A percentile compares a stretch with the other conserved stretches of the same genome.
phyloP scores from a whole-genome alignment of 2,329 filamentous ascomycete species.

The Calycina herbarum region DNA sequence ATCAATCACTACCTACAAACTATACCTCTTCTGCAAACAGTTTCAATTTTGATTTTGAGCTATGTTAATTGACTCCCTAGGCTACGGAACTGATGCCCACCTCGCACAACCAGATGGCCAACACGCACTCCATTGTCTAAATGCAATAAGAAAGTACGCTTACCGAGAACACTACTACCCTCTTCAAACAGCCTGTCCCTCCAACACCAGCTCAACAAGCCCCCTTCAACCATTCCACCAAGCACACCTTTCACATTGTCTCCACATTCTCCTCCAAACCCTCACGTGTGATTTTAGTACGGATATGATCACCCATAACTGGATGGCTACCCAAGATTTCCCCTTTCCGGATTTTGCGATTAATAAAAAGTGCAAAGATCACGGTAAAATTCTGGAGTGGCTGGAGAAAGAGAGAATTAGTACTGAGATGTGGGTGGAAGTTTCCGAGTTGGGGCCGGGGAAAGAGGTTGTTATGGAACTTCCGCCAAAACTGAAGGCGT shows the following conservation, averaged over 20 bases:
- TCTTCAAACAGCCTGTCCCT: neutral
- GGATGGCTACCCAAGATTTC: slow-evolving; percentile 35
- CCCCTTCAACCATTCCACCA: slow-evolving; percentile 12
- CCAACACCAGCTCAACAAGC: neutral
- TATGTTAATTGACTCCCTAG: neutral
- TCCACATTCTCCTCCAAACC: slow-evolving; percentile 18
- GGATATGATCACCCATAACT: slow-evolving; percentile 38
- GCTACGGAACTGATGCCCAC: slow-evolving; percentile 4
- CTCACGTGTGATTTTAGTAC: slow-evolving; percentile 35
- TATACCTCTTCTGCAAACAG: too few relatives aligned
- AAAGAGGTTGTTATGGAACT: neutral
- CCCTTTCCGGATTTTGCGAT: slow-evolving; percentile 39
- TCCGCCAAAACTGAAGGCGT: slow-evolving; percentile 8
- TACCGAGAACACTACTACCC: slow-evolving; percentile 12
- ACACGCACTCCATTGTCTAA: slow-evolving; percentile 13
- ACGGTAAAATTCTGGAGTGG: slow-evolving; percentile 25
- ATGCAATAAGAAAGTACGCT: slow-evolving; percentile 8
- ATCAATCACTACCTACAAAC: too few relatives aligned
- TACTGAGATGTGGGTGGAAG: slow-evolving; percentile 9
- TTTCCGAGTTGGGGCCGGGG: neutral
- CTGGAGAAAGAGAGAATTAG: slow-evolving; percentile 9
- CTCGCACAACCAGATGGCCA: slow-evolving; percentile 10
- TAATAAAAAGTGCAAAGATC: slow-evolving; percentile 38
- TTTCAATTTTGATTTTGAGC: too few relatives aligned
- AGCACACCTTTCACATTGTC: slow-evolving; percentile 17